Percentiles rank a stretch among this genome's conserved stretches.
These are phyloP conservation scores for Debaryomyces sp. DNA, from an alignment of 1,139 yeast species.

Conservation along the genomic window DNA sequence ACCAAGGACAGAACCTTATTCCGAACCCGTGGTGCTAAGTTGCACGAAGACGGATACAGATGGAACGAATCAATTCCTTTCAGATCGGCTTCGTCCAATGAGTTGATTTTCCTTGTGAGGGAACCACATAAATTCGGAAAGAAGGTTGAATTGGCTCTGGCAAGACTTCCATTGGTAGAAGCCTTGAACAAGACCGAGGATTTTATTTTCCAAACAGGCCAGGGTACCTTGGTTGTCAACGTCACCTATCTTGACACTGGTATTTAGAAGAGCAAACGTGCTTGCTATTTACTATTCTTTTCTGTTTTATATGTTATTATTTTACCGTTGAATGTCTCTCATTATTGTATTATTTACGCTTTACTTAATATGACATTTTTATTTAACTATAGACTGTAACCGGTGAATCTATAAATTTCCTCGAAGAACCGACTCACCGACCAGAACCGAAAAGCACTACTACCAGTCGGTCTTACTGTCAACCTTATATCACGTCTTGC, in stretches of 20 bases:
- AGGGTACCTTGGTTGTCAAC: slow-evolving; percentile 35
- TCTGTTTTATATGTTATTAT: not conserved
- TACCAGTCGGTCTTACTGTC: not conserved
- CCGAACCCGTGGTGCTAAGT: slow-evolving; percentile 66
- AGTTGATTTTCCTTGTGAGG: slow-evolving; percentile 58
- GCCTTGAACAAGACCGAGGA: slow-evolving; percentile 36
- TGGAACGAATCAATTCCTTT: slow-evolving; percentile 74
- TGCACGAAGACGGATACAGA: slow-evolving; percentile 48
- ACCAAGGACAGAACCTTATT: slow-evolving; percentile 60
- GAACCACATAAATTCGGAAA: slow-evolving; percentile 79
- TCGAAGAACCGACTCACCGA: not conserved
- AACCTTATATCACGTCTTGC: not conserved
- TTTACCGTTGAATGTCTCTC: not conserved
- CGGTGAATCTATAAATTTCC: not conserved
- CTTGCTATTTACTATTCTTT: not conserved
- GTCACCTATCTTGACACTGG: slow-evolving; percentile 25
- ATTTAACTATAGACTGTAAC: not conserved
- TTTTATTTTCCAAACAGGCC: slow-evolving; percentile 27
- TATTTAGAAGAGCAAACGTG: not conserved
- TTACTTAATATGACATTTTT: not conserved
- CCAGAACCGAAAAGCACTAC: not conserved
- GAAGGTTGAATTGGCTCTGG: slow-evolving; percentile 64
- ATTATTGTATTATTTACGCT: slow-evolving; percentile 1
- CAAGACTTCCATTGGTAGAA: slow-evolving; percentile 43
- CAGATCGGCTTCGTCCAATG: slow-evolving; percentile 63